These are phyloP conservation scores for Umbellularia californica DNA, from an alignment of 164 flowering plant genomes.

Conservation along the genomic window DNA sequence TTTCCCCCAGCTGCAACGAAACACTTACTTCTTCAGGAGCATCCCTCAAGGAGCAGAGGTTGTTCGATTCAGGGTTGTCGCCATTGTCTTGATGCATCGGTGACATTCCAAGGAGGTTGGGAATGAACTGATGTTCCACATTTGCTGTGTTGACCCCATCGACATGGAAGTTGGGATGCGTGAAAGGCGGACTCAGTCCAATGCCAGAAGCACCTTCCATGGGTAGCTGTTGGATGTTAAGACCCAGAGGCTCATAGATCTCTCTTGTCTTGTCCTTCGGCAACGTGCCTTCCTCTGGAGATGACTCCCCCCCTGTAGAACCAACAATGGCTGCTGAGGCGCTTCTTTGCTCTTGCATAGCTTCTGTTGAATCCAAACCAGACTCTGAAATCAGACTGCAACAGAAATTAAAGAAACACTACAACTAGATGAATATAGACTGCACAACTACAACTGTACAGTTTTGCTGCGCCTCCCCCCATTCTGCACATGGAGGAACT, in stretches of 20 bases:
- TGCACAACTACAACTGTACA: not conserved
- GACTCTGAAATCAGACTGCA: not conserved
- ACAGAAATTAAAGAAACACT: not conserved
- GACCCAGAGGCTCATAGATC: slow-evolving; percentile 49
- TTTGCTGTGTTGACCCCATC: slow-evolving; percentile 43
- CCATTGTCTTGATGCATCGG: slow-evolving; percentile 27
- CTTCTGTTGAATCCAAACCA: slow-evolving; percentile 36
- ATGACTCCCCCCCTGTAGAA: slow-evolving; percentile 79
- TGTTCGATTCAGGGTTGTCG: slow-evolving; percentile 31
- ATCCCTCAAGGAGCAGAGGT: slow-evolving; percentile 49
- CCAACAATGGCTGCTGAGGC: slow-evolving; percentile 58
- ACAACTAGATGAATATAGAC: not conserved
- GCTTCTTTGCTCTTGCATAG: slow-evolving; percentile 74
- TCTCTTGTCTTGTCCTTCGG: slow-evolving; percentile 49
- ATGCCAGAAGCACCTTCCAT: slow-evolving; percentile 37
- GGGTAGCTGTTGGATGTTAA: slow-evolving; percentile 51
- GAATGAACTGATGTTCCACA: slow-evolving; percentile 78
- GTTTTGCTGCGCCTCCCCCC: too few relatives aligned
- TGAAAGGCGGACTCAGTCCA: slow-evolving; percentile 30
- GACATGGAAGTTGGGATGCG: slow-evolving; percentile 32
- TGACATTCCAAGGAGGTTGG: slow-evolving; percentile 39
- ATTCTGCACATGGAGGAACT: too few relatives aligned
- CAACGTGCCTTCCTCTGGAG: slow-evolving; percentile 42
- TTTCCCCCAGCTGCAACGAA: slow-evolving; percentile 77
- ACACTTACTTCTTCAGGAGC: slow-evolving; percentile 52